Conservation (phyloP, 148 eudicot species). For the Nyssa sinensis region DNA sequence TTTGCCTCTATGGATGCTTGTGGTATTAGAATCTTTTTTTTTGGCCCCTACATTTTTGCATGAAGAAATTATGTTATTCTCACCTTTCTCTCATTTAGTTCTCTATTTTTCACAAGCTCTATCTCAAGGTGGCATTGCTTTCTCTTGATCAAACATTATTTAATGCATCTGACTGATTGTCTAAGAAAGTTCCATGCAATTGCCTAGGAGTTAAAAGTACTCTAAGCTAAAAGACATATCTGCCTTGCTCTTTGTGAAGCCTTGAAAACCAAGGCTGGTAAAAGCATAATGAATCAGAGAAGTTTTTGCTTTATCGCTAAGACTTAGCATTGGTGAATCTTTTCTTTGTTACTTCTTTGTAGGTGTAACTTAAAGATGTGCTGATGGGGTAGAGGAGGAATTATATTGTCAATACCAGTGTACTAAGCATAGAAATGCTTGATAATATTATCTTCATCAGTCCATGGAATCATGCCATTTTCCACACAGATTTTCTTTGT, state of each 20-base stretch:
- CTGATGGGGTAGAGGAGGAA: neutral
- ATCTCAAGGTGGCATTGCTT: neutral
- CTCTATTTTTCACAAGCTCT: neutral
- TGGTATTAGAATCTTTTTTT: neutral
- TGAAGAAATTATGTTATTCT: neutral
- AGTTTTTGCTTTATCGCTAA: neutral
- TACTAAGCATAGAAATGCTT: too few relatives aligned
- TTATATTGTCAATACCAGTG: neutral
- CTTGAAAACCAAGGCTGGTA: neutral
- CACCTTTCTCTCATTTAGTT: neutral
- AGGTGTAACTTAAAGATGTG: neutral
- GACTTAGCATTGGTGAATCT: neutral
- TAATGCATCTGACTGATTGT: too few relatives aligned
- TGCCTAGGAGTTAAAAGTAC: neutral
- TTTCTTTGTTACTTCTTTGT: neutral
- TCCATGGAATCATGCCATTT: too few relatives aligned
- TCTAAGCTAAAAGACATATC: too few relatives aligned
- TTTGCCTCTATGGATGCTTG: neutral
- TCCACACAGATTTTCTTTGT: too few relatives aligned
- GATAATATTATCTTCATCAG: too few relatives aligned
- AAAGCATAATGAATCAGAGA: neutral
- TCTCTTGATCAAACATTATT: too few relatives aligned
- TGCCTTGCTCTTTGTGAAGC: neutral
- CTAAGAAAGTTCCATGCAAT: too few relatives aligned
- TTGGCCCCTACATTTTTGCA: neutral